Base-by-base conservation (phyloP, 192 early-diverging fungal genomes). In the Tieghemiomyces parasiticus region DNA sequence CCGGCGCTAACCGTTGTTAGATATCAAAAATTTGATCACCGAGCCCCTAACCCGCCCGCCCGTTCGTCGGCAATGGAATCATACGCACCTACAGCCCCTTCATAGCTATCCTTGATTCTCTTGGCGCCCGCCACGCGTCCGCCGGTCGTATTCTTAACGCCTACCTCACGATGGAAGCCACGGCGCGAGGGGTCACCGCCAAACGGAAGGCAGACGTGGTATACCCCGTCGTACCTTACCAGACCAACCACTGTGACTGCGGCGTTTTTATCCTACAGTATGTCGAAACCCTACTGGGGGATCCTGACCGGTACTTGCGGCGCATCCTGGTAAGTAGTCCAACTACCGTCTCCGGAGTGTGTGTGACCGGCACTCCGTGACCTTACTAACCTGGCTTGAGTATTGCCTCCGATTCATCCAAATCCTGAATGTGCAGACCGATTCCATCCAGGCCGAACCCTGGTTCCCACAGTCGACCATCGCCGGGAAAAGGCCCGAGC, bases 181-280 rank as follows among this genome's bases (percentile, higher is more conserved):
- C 59, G 24, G 19, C 62, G 4, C 61, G 26, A 1, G 74, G 78
- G 10, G 75, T 67, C 56, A 77, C 85, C 50, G 85, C 78, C 55
- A 85, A 85, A 42, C 38, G 38, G 6, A 16, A 42, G 8, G 38
- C 38, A 10, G 38, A 10, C 6, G 38, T 42, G 38, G 8, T 42
- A 10, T 16, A 42, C 38, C 38, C 38, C 38, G 38, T 10, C 16
- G 77, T 81, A 22, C 88, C 88, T 20, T 58, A 72, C 26, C 92
- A 94, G 55, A 61, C 71, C 53, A 94, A 94, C 62, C 66, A 76
- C 62, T 89, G 82, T 59, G 92, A 94, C 66, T 94, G 92, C 63
- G 92, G 92, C n/a, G 71, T 94, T 19, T 92, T 79, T 69, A 46
- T 94, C n/a, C 65, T 89, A 9, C 79, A 91, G 60, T 89, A 86